phyloP scores from a whole-genome alignment of 2,329 filamentous ascomycete species.

The Fusarium sarcochroum region DNA sequence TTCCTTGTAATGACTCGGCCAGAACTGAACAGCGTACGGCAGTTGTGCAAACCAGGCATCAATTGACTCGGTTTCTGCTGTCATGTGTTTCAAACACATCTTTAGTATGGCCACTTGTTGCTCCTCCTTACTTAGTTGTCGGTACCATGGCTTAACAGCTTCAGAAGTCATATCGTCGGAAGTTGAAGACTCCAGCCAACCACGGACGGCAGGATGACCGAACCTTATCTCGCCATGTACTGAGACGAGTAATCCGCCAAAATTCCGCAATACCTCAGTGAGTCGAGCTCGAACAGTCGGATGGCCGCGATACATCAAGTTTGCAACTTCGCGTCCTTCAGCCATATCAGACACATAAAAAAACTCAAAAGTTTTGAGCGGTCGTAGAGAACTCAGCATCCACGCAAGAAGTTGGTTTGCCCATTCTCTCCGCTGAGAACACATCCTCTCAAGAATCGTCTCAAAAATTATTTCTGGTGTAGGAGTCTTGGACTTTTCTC shows the following conservation, averaged over 20 bases:
- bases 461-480: not conserved
- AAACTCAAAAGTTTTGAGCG: constrained; percentile 1
- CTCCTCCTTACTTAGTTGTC: not conserved
- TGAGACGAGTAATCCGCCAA: not conserved
- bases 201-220: constrained; percentile 2
- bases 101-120: not conserved
- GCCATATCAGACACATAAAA: not conserved
- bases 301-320: not conserved
- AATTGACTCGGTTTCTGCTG: not conserved
- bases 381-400: constrained; percentile 3
- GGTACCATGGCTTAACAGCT: constrained; percentile 5
- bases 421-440: not conserved
- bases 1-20: not conserved
- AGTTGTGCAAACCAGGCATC: not conserved
- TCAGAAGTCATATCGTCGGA: not conserved
- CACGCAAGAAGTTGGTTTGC: constrained; percentile 6
- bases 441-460: not conserved
- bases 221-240: constrained; percentile 5
- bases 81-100: not conserved
- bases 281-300: not conserved
- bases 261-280: not conserved
- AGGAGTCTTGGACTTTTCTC: not conserved
- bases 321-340: not conserved
- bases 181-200: constrained; percentile 2
- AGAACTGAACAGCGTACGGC: constrained; percentile 10